A percentile compares a stretch with the other conserved stretches of the same genome.
Evolutionary conservation across 352 stramenopile genomes (phyloP).

Genomic region (Salisapilia sapeloensis): DNA sequence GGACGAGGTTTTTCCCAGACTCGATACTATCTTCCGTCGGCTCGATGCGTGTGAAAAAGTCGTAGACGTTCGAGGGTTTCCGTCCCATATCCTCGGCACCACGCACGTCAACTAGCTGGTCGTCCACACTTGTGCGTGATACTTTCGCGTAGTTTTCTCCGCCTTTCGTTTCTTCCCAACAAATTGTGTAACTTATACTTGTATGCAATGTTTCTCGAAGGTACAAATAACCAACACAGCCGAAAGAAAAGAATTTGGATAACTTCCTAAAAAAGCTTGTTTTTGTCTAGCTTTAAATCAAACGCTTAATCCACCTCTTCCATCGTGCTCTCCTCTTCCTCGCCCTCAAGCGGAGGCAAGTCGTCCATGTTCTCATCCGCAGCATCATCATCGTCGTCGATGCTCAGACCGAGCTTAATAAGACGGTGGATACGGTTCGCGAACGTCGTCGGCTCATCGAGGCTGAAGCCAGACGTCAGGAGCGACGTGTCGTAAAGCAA

Average conservation of each 20-base stretch:
- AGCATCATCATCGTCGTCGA: constrained; percentile 95
- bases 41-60: constrained; percentile 69
- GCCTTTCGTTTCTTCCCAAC: too few species aligned
- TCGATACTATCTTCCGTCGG: too few species aligned
- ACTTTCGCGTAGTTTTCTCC: too few species aligned
- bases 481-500: constrained; percentile 99
- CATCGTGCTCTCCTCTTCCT: constrained; percentile 96
- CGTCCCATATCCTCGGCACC: too few species aligned
- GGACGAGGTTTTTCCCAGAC: constrained; percentile 57
- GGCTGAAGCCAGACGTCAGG: constrained; percentile 96
- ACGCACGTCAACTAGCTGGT: too few species aligned
- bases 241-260: too few species aligned
- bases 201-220: too few species aligned
- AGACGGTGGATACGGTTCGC: constrained; percentile 98
- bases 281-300: too few species aligned
- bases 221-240: too few species aligned
- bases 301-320: constrained; percentile 95
- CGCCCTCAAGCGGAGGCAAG: constrained; percentile 92
- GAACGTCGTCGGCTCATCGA: constrained; percentile 98
- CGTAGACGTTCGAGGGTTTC: constrained; percentile 76
- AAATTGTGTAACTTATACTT: too few species aligned
- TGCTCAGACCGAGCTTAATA: constrained; percentile 97
- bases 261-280: too few species aligned
- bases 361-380: constrained; percentile 92
- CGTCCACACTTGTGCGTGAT: too few species aligned